Evolutionary conservation across 2,329 filamentous ascomycete species (phyloP).

Genomic region (Colletotrichum chrysophilum): DNA sequence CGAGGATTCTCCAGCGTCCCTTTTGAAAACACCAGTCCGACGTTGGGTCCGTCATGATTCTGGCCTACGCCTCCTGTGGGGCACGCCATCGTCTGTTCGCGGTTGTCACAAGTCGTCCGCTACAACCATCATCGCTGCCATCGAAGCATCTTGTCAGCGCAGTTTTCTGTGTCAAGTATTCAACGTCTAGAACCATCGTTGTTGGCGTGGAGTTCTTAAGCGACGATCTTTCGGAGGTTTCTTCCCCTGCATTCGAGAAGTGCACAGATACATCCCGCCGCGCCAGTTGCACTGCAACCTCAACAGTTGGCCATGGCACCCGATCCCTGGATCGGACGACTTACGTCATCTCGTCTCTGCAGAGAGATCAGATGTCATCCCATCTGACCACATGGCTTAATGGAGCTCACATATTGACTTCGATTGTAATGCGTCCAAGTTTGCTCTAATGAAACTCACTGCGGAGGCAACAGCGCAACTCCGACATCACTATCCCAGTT

Average conservation of each 20-base stretch:
- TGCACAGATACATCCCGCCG: conserved; percentile 5
- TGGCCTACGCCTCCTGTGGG: not conserved
- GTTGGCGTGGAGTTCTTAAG: not conserved
- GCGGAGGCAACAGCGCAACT: not conserved
- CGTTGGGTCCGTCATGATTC: not conserved
- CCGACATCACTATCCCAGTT: conserved; percentile 5
- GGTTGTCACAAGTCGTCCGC: not conserved
- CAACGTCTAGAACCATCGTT: not conserved
- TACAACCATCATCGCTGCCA: not conserved
- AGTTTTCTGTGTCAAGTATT: not conserved
- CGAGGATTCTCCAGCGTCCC: not conserved
- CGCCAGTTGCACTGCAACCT: conserved; percentile 6
- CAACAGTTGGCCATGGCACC: not conserved
- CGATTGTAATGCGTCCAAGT: not conserved
- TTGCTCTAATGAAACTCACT: conserved; percentile 3
- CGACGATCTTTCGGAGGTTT: conserved; percentile 2
- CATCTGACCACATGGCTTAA: not conserved
- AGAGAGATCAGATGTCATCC: not conserved
- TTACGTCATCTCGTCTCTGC: conserved; percentile 1
- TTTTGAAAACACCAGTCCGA: not conserved
- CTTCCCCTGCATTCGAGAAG: not conserved
- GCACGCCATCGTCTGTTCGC: not conserved
- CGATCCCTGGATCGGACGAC: not conserved
- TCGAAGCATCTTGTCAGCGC: not conserved
- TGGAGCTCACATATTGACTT: not conserved